Conservation (phyloP, 2,329 filamentous ascomycete genomes). For the Corynespora cassiicola region DNA sequence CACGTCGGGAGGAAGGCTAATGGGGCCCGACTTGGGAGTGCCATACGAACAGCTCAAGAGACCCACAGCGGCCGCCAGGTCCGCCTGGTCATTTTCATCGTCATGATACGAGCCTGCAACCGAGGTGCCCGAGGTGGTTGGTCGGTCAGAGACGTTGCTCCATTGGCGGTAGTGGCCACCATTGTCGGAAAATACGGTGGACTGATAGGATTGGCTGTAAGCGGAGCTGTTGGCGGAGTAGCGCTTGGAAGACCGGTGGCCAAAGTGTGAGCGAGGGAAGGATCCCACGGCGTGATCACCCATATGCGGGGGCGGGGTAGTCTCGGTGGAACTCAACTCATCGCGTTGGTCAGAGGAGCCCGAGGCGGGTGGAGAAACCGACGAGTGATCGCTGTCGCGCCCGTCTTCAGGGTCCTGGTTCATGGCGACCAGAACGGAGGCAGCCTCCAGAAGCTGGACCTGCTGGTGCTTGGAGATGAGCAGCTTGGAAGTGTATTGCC, state of each 20-base stretch:
- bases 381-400: slow-evolving; percentile 77
- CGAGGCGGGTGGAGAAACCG: slow-evolving; percentile 80
- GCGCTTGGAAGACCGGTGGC: slow-evolving; percentile 48
- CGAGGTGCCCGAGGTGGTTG: slow-evolving; percentile 71
- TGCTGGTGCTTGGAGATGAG: slow-evolving; percentile 99
- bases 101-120: slow-evolving; percentile 70
- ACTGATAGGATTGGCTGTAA: slow-evolving; percentile 81
- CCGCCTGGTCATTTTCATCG: slow-evolving; percentile 73
- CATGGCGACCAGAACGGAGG: slow-evolving; percentile 95
- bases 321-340: slow-evolving; percentile 86
- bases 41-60: slow-evolving; percentile 90
- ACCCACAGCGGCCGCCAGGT: slow-evolving; percentile 88
- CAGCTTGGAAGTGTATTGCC: slow-evolving; percentile 95
- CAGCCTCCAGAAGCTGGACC: slow-evolving; percentile 94
- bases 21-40: slow-evolving; percentile 72
- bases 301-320: slow-evolving; percentile 83
- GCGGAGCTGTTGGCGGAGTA: slow-evolving; percentile 57
- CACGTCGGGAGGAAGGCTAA: slow-evolving; percentile 71
- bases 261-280: slow-evolving; percentile 42
- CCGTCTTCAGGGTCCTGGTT: slow-evolving; percentile 70
- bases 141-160: slow-evolving; percentile 73
- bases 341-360: slow-evolving; percentile 77
- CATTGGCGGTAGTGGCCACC: slow-evolving; percentile 71
- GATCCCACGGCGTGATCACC: slow-evolving; percentile 67
- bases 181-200: slow-evolving; percentile 65